Base-by-base conservation (phyloP, 192 early-diverging fungal species). In the Coemansia brasiliensis region DNA sequence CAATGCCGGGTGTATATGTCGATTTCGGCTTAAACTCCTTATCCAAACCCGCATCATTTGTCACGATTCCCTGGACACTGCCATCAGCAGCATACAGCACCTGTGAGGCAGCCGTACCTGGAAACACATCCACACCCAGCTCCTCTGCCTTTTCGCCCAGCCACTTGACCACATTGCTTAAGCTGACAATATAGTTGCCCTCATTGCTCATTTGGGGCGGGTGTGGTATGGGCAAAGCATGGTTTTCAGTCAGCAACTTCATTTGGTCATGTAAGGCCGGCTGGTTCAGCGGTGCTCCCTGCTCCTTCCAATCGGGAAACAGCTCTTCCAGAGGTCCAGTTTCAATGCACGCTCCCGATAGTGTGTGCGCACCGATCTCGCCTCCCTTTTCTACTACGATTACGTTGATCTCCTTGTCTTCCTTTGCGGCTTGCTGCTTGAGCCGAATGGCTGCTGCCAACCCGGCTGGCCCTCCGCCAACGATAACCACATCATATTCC, bases 261-360 rank as follows among this genome's bases (percentile, higher is more conserved):
- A 99, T 93, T 0, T 86, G 74, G 75, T 99, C 96, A 26, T 87
- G 77, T 3, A 83, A 66, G 3, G 87, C 96, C 4, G 92, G 93
- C 55, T 87, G 87, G 72, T 92, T 87, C 35, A 99, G 78, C 15
- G 96, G 96, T 1, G 96, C 95, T 5, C 91, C 93, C 65, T 85
- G 90, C 51, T 94, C 94, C 75, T 92, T 95, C 95, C 95, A 99
- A 64, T 97, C 90, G 21, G 96, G 96, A 35, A 99, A 93, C 61
- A 99, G 78, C 79, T 99, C 96, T 61, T 96, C 82, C 51, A 99
- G 69, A 6, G 96, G 91, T 3, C 88, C 83, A 4, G 93, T 88
- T 66, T 99, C 96, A 24, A 99, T 69, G 39, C 97, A 95, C 16
- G 94, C 94, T 12, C 96, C 96, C 39, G 93, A 95, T 9, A 99